These are phyloP conservation scores for Phaeomoniella chlamydospora DNA, from an alignment of 2,329 filamentous ascomycete species.

Conservation along the genomic window DNA sequence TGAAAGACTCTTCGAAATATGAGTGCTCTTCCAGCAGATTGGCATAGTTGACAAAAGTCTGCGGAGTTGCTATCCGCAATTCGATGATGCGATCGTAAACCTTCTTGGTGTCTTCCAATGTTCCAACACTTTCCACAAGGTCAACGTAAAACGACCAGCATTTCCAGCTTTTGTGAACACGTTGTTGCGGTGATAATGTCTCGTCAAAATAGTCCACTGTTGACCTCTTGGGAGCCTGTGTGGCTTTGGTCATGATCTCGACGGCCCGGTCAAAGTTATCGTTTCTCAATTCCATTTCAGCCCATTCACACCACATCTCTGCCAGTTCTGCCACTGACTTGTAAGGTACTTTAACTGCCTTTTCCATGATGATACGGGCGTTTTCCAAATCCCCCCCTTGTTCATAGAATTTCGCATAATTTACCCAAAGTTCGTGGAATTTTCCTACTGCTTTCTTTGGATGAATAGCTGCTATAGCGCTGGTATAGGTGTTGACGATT, in stretches of 20 bases:
- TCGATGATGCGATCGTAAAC: slow-evolving; percentile 98
- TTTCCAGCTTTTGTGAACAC: slow-evolving; percentile 98
- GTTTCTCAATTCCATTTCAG: slow-evolving; percentile 90
- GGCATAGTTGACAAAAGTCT: slow-evolving; percentile 97
- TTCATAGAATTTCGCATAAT: slow-evolving; percentile 96
- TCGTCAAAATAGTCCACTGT: slow-evolving; percentile 99
- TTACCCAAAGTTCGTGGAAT: slow-evolving; percentile 90
- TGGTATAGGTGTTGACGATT: slow-evolving; percentile 85
- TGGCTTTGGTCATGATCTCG: slow-evolving; percentile 91
- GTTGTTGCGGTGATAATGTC: slow-evolving; percentile 79
- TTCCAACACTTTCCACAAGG: slow-evolving; percentile 85
- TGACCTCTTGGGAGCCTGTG: slow-evolving; percentile 92
- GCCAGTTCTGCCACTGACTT: slow-evolving; percentile 94
- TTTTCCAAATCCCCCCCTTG: slow-evolving; percentile 68
- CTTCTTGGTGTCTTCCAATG: slow-evolving; percentile 79
- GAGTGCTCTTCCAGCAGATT: slow-evolving; percentile 87
- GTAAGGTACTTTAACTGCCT: slow-evolving; percentile 93
- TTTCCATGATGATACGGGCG: slow-evolving; percentile 88
- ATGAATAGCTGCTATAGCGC: slow-evolving; percentile 82
- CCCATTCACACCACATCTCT: slow-evolving; percentile 99
- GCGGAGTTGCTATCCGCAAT: slow-evolving; percentile 89
- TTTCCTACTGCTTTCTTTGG: slow-evolving; percentile 89
- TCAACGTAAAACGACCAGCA: slow-evolving; percentile 99
- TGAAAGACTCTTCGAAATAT: slow-evolving; percentile 96
- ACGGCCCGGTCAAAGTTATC: slow-evolving; percentile 94